Conservation (phyloP, 164 flowering plant genomes). For the Malania oleifera region DNA sequence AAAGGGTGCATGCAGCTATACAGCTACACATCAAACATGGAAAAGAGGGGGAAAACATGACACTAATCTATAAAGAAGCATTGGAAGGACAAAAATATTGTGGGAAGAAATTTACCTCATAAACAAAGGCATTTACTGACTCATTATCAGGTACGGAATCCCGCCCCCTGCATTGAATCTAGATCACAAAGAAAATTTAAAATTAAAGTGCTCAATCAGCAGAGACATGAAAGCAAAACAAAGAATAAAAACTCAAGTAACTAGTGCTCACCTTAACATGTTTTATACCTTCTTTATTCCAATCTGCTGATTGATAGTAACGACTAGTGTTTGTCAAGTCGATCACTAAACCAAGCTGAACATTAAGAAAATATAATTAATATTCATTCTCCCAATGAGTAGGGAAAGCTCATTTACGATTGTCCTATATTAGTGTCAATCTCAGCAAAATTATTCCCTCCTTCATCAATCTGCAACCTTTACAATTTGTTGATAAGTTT, state of each 20-base stretch:
- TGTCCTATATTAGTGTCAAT: not conserved
- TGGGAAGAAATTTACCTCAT: conserved; percentile 46
- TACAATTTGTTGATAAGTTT: too few relatives aligned
- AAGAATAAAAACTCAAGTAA: not conserved
- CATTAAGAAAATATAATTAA: not conserved
- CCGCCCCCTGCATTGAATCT: conserved; percentile 87
- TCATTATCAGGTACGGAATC: conserved; percentile 85
- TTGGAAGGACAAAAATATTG: not conserved
- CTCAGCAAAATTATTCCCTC: not conserved
- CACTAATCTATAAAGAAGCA: not conserved
- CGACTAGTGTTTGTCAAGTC: conserved; percentile 87
- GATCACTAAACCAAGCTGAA: conserved; percentile 87
- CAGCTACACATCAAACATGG: not conserved
- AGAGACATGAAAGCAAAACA: not conserved
- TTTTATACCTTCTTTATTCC: conserved; percentile 80
- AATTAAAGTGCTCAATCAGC: not conserved
- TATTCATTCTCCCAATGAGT: not conserved
- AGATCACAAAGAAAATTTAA: conserved; percentile 13
- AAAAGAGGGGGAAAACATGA: not conserved
- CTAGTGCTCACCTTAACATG: conserved; percentile 73
- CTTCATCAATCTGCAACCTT: too few relatives aligned
- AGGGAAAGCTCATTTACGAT: not conserved
- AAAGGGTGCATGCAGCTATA: not conserved
- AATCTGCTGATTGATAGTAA: conserved; percentile 60
- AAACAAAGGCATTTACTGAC: conserved; percentile 72